Evolutionary conservation across 768 basidiomycete species (phyloP).

Genomic region (Hysterangium stoloniferum): DNA sequence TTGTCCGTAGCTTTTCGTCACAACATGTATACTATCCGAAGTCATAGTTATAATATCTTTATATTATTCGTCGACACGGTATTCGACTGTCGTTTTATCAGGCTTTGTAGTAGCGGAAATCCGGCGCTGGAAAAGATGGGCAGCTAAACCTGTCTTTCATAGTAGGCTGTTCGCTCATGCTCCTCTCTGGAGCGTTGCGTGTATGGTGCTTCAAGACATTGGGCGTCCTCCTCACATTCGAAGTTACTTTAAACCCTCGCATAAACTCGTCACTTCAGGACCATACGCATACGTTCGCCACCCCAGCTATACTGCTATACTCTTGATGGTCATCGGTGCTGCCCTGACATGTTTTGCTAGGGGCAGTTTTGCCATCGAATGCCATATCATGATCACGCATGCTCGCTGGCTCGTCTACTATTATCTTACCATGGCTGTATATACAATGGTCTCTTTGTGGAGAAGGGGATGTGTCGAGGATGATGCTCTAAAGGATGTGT

Average conservation of each 20-base stretch:
- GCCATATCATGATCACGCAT: background rate
- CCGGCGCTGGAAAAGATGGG: no score
- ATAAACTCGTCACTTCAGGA: background rate
- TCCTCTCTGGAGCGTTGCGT: background rate
- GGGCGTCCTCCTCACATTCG: constrained; percentile 10
- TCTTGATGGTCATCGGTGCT: background rate
- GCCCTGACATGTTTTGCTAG: background rate
- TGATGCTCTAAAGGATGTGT: constrained; percentile 37
- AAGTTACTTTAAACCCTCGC: background rate
- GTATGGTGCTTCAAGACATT: constrained; percentile 13
- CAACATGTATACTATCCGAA: no score
- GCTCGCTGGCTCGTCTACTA: no score
- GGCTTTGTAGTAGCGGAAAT: no score
- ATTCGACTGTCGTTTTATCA: no score
- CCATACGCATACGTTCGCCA: constrained; percentile 10
- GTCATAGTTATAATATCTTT: no score
- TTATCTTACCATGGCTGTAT: no score
- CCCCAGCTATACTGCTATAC: constrained; percentile 6
- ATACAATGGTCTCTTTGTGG: no score
- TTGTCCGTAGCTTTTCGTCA: no score
- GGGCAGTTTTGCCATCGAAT: background rate
- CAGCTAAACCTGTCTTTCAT: no score
- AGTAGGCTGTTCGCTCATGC: no score
- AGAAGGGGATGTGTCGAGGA: constrained; percentile 46
- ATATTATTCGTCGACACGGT: no score